Conservation (phyloP, 2,329 filamentous ascomycete species). For the Bertia moriformis region DNA sequence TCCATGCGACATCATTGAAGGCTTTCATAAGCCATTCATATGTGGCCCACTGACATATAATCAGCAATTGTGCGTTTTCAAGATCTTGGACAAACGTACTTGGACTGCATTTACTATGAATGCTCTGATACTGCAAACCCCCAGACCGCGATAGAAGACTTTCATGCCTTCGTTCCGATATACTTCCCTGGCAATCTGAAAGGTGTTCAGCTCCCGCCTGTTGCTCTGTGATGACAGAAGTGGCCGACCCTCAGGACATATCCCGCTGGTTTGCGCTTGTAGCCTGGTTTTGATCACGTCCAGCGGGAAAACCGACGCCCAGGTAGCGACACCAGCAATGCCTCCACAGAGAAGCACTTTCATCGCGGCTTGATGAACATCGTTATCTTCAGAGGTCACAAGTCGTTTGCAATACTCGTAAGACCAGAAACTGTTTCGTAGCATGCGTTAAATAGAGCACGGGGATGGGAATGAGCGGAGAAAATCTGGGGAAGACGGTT, state of each 20-base stretch:
- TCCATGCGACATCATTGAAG: slow-evolving; percentile 11
- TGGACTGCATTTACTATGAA: slow-evolving; percentile 82
- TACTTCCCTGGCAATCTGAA: slow-evolving; percentile 48
- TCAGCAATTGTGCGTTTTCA: not conserved
- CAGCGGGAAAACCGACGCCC: slow-evolving; percentile 79
- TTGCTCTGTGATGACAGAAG: slow-evolving; percentile 13
- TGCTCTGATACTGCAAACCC: slow-evolving; percentile 69
- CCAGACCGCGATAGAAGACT: slow-evolving; percentile 61
- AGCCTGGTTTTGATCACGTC: slow-evolving; percentile 86
- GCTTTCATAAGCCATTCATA: slow-evolving; percentile 77
- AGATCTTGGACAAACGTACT: slow-evolving; percentile 24
- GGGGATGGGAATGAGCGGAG: not conserved
- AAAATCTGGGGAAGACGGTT: slow-evolving; percentile 22
- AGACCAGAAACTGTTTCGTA: slow-evolving; percentile 55
- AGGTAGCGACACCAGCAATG: slow-evolving; percentile 73
- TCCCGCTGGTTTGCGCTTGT: slow-evolving; percentile 49
- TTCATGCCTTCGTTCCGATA: slow-evolving; percentile 48
- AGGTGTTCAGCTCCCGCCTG: slow-evolving; percentile 26
- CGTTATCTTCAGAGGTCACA: slow-evolving; percentile 6
- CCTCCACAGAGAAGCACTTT: slow-evolving; percentile 72
- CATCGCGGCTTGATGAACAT: slow-evolving; percentile 27
- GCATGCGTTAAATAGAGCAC: not conserved
- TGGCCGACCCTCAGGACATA: slow-evolving; percentile 10
- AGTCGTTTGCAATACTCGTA: slow-evolving; percentile 63
- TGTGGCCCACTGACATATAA: slow-evolving; percentile 56